Base-by-base conservation (phyloP, 2,329 filamentous ascomycete species). In the Tolypocladium cylindrosporum region DNA sequence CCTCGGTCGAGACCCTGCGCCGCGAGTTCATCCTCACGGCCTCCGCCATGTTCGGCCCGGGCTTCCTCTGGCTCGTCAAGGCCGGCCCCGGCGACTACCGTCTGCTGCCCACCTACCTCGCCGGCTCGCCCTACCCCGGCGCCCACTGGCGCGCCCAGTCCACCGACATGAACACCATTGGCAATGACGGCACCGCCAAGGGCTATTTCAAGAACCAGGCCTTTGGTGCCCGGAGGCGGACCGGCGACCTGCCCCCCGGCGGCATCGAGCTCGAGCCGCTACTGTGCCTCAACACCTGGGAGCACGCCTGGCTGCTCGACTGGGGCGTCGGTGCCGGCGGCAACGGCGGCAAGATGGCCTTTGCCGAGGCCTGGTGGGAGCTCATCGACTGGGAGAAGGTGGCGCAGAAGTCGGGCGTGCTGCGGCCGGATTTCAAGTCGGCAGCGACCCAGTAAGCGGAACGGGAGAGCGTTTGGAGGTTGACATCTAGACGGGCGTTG, bases 41-140 rank as follows among this genome's bases (percentile, higher is more conserved):
- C 59, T 80, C 84, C 64, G 83, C 86, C 76, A 97, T 97, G 91
- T 97, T 99, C 77, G 94, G 93, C 57, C 92, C 93, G 0, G 94
- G 94, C 63, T 97, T 95, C 75, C 89, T 97, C 70, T 99, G 94
- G 94, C 86, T 99, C 61, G 89, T 97, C 68, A 84, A 84, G 74
- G 70, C 67, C 65, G 73, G 68, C 57, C 68, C 72, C 60, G 66
- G 64, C 69, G 78, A 77, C 65, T 80, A 79, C 75, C 85, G 86
- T 67, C 82, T 99, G 68, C 80, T 99, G 59, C 82, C 85, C 66
- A 99, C 94, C 58, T 99, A 97, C 78, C 84, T 92, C 60, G 92
- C 93, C 59, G 94, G 94, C 59, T 90, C 89, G 9, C 94, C 94
- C 5, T 94, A 93, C 74, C 84, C 89, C 4, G 86, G 84, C 61